Evolutionary conservation across 768 basidiomycete genomes (phyloP), one percentile per base, ranked within the genome.

Genomic region (Pleurotus djamor): DNA sequence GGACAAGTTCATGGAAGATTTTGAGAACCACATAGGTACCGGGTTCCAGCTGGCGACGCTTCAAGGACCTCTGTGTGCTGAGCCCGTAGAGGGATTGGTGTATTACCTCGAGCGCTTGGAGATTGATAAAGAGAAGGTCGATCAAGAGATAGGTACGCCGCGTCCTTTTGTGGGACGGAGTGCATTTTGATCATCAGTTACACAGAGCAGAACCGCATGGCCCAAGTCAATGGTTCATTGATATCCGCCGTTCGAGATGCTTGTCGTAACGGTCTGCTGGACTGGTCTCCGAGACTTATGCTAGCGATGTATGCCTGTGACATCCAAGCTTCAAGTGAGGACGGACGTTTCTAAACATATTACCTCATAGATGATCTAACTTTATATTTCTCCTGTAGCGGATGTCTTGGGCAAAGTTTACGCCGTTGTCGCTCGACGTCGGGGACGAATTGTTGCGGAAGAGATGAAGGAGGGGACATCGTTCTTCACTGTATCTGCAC

Each of bases 251-350:
- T 93, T 43, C 85, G 89, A 70, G 97, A 99, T 65, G 88, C 93
- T 0, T 98, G 95, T 69, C 84, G 92, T 60, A 89, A 87, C 63
- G 95, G 91, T 0, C 70, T 99, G 59, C 76, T 98, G 48, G 97
- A 98, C 72, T 99, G 97, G 97, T 98, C 96, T 1, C 97, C 97
- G 12, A 81, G 97, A 59, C 81, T 99, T 64, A 92, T 96, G 87
- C 77, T 99, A 64, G 97, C 97, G 0, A 98, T 98, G 94, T 99
- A 99, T 71, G 89, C 91, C 10, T 99, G 96, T 72, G 96, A 98
- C 68, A 98, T 99, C 57, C 97, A 98, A 74, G 93, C 96, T 1
- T 95, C 96, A 13, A 93, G 96, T 98, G 70, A 68, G 92, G 80
- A 12, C 35, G 47, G 41, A 37, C 32, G 43, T 59, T 48, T 37